A percentile compares a stretch with the other conserved stretches of the same genome.
Conservation (phyloP, 768 basidiomycete species). For the Leucogyrophana mollusca region DNA sequence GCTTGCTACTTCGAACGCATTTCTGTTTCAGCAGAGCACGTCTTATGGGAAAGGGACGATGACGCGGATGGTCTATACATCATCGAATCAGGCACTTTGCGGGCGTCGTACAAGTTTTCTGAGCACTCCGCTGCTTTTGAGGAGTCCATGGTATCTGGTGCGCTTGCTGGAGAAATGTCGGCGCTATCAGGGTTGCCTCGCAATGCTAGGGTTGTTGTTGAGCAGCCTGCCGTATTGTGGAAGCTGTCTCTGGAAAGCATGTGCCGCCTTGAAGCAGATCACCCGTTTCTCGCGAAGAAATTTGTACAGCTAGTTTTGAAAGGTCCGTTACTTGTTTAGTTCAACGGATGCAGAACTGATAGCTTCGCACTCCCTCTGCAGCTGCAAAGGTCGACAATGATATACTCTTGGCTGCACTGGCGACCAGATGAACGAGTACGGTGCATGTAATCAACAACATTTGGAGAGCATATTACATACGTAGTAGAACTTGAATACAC, state of each 20-base stretch:
- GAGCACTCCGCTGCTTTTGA: conserved; percentile 65
- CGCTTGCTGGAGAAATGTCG: conserved; percentile 88
- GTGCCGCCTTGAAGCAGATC: conserved; percentile 60
- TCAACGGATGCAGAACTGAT: not conserved
- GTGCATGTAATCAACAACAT: too few species aligned
- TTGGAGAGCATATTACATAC: too few species aligned
- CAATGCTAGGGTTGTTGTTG: conserved; percentile 85
- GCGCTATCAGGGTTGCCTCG: conserved; percentile 76
- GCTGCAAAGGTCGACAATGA: conserved; percentile 69
- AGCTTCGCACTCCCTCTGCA: conserved; percentile 18
- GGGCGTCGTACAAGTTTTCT: conserved; percentile 80
- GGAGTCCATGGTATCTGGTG: conserved; percentile 93
- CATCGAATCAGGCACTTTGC: conserved; percentile 82
- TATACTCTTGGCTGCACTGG: conserved; percentile 56
- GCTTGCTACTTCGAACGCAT: conserved; percentile 69
- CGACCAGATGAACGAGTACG: conserved; percentile 33
- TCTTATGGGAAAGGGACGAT: conserved; percentile 81
- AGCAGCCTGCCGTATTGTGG: conserved; percentile 80
- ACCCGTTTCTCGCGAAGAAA: conserved; percentile 60
- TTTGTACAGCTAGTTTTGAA: conserved; percentile 74
- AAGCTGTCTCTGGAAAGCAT: conserved; percentile 62
- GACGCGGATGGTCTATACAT: conserved; percentile 82
- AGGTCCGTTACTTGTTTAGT: conserved; percentile 42
- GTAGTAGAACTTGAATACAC: too few species aligned
- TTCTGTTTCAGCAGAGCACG: conserved; percentile 50